Evolutionary conservation across 345 rosid species (phyloP).

Genomic region (Alliaria petiolata): DNA sequence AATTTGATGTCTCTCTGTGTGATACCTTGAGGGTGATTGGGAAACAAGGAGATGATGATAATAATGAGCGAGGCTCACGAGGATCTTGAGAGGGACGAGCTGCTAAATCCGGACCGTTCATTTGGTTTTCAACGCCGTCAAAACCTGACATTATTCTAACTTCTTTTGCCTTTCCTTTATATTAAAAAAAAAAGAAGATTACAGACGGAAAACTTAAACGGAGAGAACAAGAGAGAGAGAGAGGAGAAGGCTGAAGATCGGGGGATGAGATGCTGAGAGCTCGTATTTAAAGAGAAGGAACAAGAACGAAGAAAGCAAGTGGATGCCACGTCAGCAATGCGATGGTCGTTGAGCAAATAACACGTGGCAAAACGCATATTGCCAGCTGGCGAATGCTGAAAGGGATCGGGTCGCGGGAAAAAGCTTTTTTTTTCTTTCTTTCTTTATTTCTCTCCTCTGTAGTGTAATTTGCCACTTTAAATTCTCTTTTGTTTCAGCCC

Average conservation of each 20-base stretch:
- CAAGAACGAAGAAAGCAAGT: constrained; percentile 25
- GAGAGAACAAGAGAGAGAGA: too few relatives aligned
- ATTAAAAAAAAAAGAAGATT: too few relatives aligned
- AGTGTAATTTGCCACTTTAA: not conserved
- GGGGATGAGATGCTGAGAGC: constrained; percentile 15
- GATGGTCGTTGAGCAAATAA: constrained; percentile 27
- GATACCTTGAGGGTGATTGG: constrained; percentile 84
- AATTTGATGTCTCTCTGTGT: not conserved
- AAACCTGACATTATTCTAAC: constrained; percentile 35
- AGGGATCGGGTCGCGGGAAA: constrained; percentile 4
- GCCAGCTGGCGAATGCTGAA: constrained; percentile 42
- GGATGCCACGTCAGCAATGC: constrained; percentile 53
- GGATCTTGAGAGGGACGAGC: constrained; percentile 37
- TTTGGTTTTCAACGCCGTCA: constrained; percentile 33
- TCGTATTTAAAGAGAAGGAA: constrained; percentile 38
- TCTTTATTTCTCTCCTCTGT: too few relatives aligned
- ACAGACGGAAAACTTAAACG: not conserved
- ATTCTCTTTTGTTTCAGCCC: not conserved
- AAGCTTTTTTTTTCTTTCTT: not conserved
- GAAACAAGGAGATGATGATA: constrained; percentile 49
- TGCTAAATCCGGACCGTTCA: constrained; percentile 38
- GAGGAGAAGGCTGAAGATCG: not conserved
- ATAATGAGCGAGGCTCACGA: constrained; percentile 44
- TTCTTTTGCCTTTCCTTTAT: not conserved
- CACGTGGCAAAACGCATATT: constrained; percentile 43